A percentile compares a stretch with the other conserved stretches of the same genome.
These are phyloP conservation scores for Vanrija sp. DNA, from an alignment of 1,284 basidiomycete genomes.

Conservation along the genomic window DNA sequence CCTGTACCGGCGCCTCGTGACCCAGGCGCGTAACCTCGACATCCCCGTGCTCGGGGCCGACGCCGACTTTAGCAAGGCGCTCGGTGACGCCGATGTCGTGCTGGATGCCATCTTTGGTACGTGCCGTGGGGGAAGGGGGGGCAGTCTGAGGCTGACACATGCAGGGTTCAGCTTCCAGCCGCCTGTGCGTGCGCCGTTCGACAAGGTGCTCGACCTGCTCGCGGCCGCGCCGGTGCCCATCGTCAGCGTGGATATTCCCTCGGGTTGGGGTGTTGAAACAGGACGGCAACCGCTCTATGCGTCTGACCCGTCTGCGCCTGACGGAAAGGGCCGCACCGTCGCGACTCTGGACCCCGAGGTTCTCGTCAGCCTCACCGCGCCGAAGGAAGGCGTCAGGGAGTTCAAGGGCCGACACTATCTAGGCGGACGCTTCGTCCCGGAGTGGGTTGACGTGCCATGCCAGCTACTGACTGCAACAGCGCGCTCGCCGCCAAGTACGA, in stretches of 20 bases:
- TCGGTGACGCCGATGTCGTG: slow-evolving; percentile 72
- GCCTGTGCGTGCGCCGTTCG: slow-evolving; percentile 83
- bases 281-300: slow-evolving; percentile 36
- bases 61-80: slow-evolving; percentile 54
- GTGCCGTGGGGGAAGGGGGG: slow-evolving; percentile 6
- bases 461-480: slow-evolving; percentile 47
- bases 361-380: slow-evolving; percentile 85
- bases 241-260: slow-evolving; percentile 91
- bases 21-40: slow-evolving; percentile 81
- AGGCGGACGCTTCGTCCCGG: slow-evolving; percentile 85
- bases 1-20: slow-evolving; percentile 78
- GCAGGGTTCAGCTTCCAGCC: slow-evolving; percentile 85
- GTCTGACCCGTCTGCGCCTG: slow-evolving; percentile 16
- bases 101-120: slow-evolving; percentile 87
- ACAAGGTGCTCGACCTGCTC: slow-evolving; percentile 66
- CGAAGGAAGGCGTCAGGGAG: slow-evolving; percentile 75
- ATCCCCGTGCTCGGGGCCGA: slow-evolving; percentile 64
- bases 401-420: slow-evolving; percentile 85
- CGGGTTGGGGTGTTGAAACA: slow-evolving; percentile 78
- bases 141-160: neutral
- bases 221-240: slow-evolving; percentile 66
- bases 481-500: slow-evolving; percentile 65
- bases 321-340: slow-evolving; percentile 63
- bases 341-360: slow-evolving; percentile 66
- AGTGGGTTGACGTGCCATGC: slow-evolving; percentile 53